These are phyloP conservation scores for Eucalyptus cloeziana DNA, from an alignment of 345 rosid genomes.

Conservation along the genomic window DNA sequence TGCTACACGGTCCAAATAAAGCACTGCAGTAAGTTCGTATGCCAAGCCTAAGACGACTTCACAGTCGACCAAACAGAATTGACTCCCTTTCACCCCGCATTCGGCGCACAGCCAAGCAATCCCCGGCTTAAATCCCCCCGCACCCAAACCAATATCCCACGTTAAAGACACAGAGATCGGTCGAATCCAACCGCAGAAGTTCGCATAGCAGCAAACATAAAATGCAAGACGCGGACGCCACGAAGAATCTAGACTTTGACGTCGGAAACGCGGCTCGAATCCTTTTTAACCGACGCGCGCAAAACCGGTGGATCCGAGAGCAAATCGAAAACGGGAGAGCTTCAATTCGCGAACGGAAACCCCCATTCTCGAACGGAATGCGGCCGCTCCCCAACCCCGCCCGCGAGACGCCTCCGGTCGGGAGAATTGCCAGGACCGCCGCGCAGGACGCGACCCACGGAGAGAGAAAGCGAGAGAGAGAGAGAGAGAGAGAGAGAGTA, in stretches of 20 bases:
- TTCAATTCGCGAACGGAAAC: neutral
- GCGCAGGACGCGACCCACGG: neutral
- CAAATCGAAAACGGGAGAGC: neutral
- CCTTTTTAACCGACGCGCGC: neutral
- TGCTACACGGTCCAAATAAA: neutral
- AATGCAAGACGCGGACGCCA: neutral
- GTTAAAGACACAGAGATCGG: neutral
- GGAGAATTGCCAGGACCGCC: neutral
- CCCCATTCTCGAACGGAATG: neutral
- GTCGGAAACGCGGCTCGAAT: neutral
- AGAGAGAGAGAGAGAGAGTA: neutral
- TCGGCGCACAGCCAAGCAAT: neutral
- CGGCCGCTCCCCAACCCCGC: neutral
- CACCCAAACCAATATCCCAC: neutral
- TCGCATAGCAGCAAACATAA: neutral
- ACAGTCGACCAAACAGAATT: neutral
- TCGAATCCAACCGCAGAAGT: neutral
- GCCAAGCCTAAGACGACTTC: neutral
- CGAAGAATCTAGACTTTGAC: neutral
- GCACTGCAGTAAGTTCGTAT: neutral
- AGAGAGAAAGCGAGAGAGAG: neutral
- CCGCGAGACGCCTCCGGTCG: neutral
- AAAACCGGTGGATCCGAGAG: neutral
- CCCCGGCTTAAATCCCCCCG: neutral
- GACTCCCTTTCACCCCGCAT: neutral